A percentile compares a stretch with the other conserved stretches of the same genome.
Conservation (phyloP, 352 stramenopile species). For the Phytophthora pluvialis region DNA sequence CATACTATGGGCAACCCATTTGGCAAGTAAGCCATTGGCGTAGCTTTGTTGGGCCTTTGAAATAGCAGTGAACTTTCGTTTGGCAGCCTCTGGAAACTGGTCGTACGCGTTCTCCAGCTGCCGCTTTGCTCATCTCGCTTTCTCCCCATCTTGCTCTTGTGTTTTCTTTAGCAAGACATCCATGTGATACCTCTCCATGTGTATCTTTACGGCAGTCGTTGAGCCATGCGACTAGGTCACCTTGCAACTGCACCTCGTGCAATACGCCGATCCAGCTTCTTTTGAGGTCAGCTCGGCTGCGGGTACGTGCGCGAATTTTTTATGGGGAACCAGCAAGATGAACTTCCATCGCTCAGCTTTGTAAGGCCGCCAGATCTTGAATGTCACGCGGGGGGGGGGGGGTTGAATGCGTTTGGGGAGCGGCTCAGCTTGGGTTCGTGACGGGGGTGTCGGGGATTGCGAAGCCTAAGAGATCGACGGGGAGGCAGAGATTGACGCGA, state of each 20-base stretch:
- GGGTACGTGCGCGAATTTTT: not conserved
- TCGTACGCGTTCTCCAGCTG: slow-evolving; percentile 17
- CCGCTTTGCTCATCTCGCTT: slow-evolving; percentile 1
- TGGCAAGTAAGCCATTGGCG: slow-evolving; percentile 5
- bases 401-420: slow-evolving; percentile 1
- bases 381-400: too few relatives aligned
- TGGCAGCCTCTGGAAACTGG: not conserved
- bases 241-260: slow-evolving; percentile 10
- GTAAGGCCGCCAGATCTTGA: not conserved
- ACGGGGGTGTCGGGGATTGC: not conserved
- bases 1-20: not conserved
- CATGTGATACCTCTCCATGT: slow-evolving; percentile 20
- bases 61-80: not conserved
- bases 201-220: slow-evolving; percentile 4
- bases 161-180: slow-evolving; percentile 4
- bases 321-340: not conserved
- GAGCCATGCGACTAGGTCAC: slow-evolving; percentile 3
- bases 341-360: not conserved
- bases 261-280: slow-evolving; percentile 2
- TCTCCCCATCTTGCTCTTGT: slow-evolving; percentile 1
- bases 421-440: not conserved
- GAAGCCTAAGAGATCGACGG: too few relatives aligned
- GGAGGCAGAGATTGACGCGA: too few relatives aligned
- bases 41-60: not conserved
- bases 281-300: slow-evolving; percentile 2